phyloP scores from a whole-genome alignment of 1,139 yeast species.

The Pneumocystis carinii region DNA sequence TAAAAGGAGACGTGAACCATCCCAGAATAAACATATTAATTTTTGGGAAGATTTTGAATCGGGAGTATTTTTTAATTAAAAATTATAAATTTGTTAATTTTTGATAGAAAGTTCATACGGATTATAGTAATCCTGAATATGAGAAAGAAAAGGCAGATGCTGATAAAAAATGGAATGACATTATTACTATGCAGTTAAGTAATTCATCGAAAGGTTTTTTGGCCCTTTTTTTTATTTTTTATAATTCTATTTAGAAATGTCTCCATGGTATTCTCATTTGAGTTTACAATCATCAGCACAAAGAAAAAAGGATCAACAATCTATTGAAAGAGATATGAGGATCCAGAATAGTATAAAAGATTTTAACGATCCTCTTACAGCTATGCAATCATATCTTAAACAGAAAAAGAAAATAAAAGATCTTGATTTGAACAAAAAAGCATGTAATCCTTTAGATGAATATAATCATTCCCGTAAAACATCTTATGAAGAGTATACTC shows the following conservation, averaged over 20 bases:
- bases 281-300: background rate
- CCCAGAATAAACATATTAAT: background rate
- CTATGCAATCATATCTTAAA: background rate
- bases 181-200: background rate
- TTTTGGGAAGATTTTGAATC: constrained; percentile 1
- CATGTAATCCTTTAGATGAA: background rate
- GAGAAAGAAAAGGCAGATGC: background rate
- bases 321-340: background rate
- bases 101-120: background rate
- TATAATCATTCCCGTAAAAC: background rate
- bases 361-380: constrained; percentile 2
- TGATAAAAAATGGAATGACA: background rate
- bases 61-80: background rate
- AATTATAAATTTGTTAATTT: background rate
- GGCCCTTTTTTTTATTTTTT: background rate
- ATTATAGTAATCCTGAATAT: background rate
- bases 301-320: background rate
- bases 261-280: background rate
- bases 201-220: background rate
- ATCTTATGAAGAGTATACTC: background rate
- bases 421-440: background rate
- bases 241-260: background rate
- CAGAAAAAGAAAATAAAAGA: constrained; percentile 1
- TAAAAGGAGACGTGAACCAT: background rate
- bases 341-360: background rate